Percentiles rank a stretch among this genome's conserved stretches.
Conservation (phyloP, 2,329 filamentous ascomycete species). For the Calonectria naviculata region DNA sequence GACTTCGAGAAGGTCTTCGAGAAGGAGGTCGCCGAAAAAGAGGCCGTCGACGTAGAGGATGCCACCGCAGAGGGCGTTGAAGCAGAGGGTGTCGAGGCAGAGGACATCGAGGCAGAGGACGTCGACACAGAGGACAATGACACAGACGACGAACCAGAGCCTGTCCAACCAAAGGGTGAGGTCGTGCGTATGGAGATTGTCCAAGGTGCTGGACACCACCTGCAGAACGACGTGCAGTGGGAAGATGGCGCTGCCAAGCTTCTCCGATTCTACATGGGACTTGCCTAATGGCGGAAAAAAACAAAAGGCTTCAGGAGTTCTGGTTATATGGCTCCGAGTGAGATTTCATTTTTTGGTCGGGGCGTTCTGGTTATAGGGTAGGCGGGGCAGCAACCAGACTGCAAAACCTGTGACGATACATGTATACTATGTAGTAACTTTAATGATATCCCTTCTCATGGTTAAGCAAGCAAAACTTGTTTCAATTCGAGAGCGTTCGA, state of each 20-base stretch:
- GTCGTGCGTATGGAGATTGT: constrained; percentile 56
- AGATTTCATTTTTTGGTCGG: not conserved
- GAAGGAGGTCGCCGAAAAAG: too few species aligned
- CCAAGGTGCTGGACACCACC: constrained; percentile 60
- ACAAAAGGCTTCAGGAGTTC: not conserved
- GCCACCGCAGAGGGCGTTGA: too few species aligned
- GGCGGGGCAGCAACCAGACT: constrained; percentile 6
- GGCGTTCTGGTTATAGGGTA: constrained; percentile 12
- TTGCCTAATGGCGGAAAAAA: constrained; percentile 5
- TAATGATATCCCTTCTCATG: constrained; percentile 20
- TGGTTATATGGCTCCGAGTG: not conserved
- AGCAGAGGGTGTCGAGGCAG: too few species aligned
- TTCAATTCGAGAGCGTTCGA: not conserved
- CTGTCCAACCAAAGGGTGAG: too few species aligned
- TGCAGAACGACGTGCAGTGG: constrained; percentile 64
- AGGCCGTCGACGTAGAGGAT: too few species aligned
- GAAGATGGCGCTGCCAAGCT: constrained; percentile 58
- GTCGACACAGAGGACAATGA: too few species aligned
- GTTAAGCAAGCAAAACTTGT: not conserved
- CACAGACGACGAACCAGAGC: too few species aligned
- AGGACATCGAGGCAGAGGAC: too few species aligned
- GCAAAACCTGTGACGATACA: not conserved
- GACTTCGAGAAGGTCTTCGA: too few species aligned
- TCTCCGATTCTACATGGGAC: constrained; percentile 50
- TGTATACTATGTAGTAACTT: constrained; percentile 7